Conservation (phyloP, 257 asterid species). For the Apocynum venetum region DNA sequence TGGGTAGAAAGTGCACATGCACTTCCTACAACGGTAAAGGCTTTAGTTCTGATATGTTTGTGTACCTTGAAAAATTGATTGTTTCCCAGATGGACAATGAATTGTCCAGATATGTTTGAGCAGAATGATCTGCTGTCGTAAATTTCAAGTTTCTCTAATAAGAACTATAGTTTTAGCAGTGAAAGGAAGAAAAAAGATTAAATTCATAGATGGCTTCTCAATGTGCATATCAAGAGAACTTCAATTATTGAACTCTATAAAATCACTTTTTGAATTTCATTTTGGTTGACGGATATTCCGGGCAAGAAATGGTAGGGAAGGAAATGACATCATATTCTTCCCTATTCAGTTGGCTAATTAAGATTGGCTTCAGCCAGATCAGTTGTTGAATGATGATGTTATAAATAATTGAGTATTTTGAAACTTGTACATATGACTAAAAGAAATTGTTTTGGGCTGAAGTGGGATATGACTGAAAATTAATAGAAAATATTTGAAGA, state of each 20-base stretch:
- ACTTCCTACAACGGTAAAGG: slow-evolving; percentile 50
- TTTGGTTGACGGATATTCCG: too few species aligned
- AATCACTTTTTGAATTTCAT: too few species aligned
- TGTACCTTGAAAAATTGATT: background rate
- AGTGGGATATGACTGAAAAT: too few species aligned
- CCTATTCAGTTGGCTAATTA: background rate
- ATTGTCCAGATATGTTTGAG: background rate
- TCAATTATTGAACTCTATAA: background rate
- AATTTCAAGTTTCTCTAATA: background rate
- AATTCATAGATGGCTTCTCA: background rate
- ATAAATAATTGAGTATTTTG: too few species aligned
- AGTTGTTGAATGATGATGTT: background rate
- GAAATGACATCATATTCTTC: background rate
- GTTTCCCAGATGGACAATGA: background rate
- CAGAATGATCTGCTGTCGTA: background rate
- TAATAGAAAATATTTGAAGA: too few species aligned
- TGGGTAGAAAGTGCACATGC: slow-evolving; percentile 78
- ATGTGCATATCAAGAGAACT: background rate
- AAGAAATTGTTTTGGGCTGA: background rate
- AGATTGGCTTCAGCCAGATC: background rate
- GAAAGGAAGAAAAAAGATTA: background rate
- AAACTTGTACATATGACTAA: background rate
- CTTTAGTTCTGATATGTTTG: background rate
- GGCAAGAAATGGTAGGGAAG: background rate
- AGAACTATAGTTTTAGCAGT: background rate